A percentile compares a stretch with the other conserved stretches of the same genome.
Conservation (phyloP, 495 filamentous ascomycete genomes). For the Schizothecium vesticola region DNA sequence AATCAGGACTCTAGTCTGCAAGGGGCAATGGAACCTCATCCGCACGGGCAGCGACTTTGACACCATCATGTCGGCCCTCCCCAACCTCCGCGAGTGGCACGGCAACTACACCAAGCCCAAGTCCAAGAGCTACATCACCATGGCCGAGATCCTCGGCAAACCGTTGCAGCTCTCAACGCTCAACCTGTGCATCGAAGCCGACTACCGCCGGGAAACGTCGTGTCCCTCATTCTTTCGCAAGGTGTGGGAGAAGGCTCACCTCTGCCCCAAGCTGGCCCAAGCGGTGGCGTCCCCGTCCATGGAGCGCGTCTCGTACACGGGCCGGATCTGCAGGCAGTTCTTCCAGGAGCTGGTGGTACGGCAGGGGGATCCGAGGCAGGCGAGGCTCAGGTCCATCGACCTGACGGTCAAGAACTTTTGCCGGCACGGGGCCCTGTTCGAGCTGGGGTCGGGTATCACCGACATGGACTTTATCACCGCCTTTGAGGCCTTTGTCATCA, state of each 20-base stretch:
- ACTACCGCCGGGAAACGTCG: slow-evolving; percentile 54
- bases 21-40: slow-evolving; percentile 72
- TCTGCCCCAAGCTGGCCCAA: slow-evolving; percentile 51
- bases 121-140: slow-evolving; percentile 60
- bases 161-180: slow-evolving; percentile 52
- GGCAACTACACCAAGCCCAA: slow-evolving; percentile 65
- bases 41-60: slow-evolving; percentile 59
- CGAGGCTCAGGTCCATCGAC: slow-evolving; percentile 58
- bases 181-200: slow-evolving; percentile 62
- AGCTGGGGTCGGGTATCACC: slow-evolving; percentile 58
- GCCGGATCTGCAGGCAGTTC: slow-evolving; percentile 53
- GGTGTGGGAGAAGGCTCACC: slow-evolving; percentile 47
- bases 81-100: slow-evolving; percentile 64
- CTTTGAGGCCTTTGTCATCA: slow-evolving; percentile 59
- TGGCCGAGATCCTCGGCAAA: slow-evolving; percentile 51
- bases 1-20: slow-evolving; percentile 59
- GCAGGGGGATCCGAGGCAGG: slow-evolving; percentile 35
- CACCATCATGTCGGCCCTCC: slow-evolving; percentile 53
- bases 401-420: slow-evolving; percentile 67
- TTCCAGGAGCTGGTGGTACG: slow-evolving; percentile 49
- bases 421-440: slow-evolving; percentile 47
- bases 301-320: slow-evolving; percentile 62
- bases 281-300: slow-evolving; percentile 51
- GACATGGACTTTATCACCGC: slow-evolving; percentile 61
- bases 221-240: slow-evolving; percentile 51